Percentiles rank a stretch among this genome's conserved stretches.
Evolutionary conservation across 1,284 basidiomycete genomes (phyloP).

Genomic region (Trichosporon faecale): DNA sequence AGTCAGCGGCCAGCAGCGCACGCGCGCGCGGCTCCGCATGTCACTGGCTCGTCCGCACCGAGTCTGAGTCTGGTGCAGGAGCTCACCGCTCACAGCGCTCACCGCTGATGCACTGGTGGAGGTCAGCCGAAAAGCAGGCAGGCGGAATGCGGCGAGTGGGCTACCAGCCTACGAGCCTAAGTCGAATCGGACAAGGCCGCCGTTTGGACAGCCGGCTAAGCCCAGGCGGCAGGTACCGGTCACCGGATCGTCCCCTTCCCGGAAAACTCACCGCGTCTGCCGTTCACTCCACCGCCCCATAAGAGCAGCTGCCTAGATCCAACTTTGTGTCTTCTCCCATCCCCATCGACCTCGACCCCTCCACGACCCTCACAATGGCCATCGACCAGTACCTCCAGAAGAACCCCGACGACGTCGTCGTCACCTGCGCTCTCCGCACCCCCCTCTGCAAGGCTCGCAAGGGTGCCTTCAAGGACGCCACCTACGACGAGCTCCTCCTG

Average conservation of each 20-base stretch:
- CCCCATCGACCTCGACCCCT: too few relatives aligned
- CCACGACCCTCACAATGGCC: not conserved
- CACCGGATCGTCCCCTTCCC: not conserved
- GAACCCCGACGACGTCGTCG: slow-evolving; percentile 19
- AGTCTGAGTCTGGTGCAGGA: not conserved
- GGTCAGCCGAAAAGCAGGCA: not conserved
- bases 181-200: not conserved
- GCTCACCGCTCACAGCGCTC: too few relatives aligned
- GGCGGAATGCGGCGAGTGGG: not conserved
- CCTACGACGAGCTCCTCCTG: slow-evolving; percentile 29
- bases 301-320: not conserved
- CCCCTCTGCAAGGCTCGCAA: slow-evolving; percentile 31
- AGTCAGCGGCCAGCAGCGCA: not conserved
- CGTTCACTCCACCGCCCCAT: not conserved
- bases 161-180: not conserved
- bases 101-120: too few relatives aligned
- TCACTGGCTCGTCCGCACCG: too few relatives aligned
- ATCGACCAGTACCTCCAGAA: slow-evolving; percentile 11
- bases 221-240: not conserved
- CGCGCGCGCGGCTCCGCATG: too few relatives aligned
- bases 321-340: not conserved
- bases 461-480: slow-evolving; percentile 29
- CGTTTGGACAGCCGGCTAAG: not conserved
- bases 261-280: not conserved
- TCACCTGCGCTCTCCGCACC: slow-evolving; percentile 30